A percentile compares a stretch with the other conserved stretches of the same genome.
These are phyloP conservation scores for Tricholoma hemisulphureum DNA, from an alignment of 768 basidiomycete genomes.

Conservation along the genomic window DNA sequence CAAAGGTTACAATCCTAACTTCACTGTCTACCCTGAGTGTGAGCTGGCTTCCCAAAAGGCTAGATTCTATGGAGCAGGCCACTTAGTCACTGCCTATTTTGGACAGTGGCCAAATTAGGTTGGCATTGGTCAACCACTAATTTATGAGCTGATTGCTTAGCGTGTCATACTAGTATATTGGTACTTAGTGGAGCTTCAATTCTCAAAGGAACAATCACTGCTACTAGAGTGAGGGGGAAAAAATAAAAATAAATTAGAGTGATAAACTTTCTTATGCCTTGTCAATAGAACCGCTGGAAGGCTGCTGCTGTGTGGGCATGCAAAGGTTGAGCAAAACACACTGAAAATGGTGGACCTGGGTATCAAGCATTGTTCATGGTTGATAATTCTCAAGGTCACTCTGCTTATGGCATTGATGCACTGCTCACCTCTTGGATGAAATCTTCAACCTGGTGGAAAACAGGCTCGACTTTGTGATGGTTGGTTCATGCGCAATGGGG, in stretches of 20 bases:
- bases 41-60: too few species aligned
- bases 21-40: too few species aligned
- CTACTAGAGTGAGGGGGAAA: background rate
- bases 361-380: too few species aligned
- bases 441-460: too few species aligned
- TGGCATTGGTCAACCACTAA: too few species aligned
- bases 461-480: background rate
- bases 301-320: background rate
- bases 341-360: background rate
- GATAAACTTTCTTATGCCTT: background rate
- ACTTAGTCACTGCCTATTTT: too few species aligned
- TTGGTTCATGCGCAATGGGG: background rate
- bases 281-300: background rate
- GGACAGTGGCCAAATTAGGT: too few species aligned
- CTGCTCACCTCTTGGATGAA: too few species aligned
- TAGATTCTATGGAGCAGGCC: too few species aligned
- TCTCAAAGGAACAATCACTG: background rate
- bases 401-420: too few species aligned
- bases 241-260: background rate
- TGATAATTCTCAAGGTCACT: background rate
- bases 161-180: background rate
- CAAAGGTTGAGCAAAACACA: background rate
- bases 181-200: background rate
- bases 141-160: background rate
- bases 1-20: too few species aligned